A percentile compares a stretch with the other conserved stretches of the same genome.
Conservation (phyloP, 2,329 filamentous ascomycete genomes). For the Hyphodiscus sp. region DNA sequence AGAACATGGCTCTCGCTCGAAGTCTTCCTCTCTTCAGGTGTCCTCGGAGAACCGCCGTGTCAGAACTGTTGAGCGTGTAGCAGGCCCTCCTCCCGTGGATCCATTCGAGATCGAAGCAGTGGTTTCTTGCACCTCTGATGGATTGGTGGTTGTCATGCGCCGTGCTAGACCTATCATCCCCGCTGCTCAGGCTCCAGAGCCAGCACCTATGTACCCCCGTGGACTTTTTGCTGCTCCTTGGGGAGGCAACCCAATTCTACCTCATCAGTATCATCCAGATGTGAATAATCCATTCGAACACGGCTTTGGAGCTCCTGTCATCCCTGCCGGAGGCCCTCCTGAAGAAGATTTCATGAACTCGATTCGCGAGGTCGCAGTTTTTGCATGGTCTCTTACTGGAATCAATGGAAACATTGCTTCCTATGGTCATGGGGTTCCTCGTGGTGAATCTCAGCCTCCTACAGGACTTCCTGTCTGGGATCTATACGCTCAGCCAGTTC, state of each 20-base stretch:
- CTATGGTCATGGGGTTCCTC: slow-evolving; percentile 55
- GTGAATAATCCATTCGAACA: slow-evolving; percentile 38
- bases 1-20: slow-evolving; percentile 20
- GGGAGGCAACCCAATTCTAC: slow-evolving; percentile 60
- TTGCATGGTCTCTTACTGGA: slow-evolving; percentile 74
- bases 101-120: slow-evolving; percentile 76
- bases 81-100: slow-evolving; percentile 11
- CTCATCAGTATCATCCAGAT: slow-evolving; percentile 30
- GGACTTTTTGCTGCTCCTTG: slow-evolving; percentile 77
- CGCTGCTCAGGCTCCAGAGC: slow-evolving; percentile 49
- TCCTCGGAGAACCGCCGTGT: slow-evolving; percentile 16
- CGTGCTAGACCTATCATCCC: slow-evolving; percentile 67
- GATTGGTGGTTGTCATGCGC: slow-evolving; percentile 73
- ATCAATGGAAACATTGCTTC: slow-evolving; percentile 70
- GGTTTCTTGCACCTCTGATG: slow-evolving; percentile 86
- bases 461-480: slow-evolving; percentile 57
- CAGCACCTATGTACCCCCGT: slow-evolving; percentile 41
- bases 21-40: slow-evolving; percentile 25
- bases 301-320: slow-evolving; percentile 33
- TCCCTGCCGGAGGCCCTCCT: slow-evolving; percentile 46
- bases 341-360: slow-evolving; percentile 65
- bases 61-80: not conserved
- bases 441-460: slow-evolving; percentile 55
- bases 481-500: slow-evolving; percentile 31
- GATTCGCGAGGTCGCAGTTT: slow-evolving; percentile 81